These are phyloP conservation scores for Schizonepeta tenuifolia DNA, from an alignment of 257 asterid species.

Conservation along the genomic window DNA sequence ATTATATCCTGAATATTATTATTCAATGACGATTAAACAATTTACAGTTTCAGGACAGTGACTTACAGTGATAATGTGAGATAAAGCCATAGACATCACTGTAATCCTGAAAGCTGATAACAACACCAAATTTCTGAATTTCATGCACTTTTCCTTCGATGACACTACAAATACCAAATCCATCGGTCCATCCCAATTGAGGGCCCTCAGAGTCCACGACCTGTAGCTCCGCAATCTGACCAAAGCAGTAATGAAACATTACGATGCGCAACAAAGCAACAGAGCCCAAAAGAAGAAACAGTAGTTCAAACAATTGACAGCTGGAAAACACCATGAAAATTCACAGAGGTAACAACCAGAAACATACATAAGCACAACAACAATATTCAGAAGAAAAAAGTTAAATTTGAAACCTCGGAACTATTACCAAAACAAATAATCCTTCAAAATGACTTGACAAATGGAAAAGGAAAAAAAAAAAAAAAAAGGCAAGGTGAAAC, in stretches of 20 bases:
- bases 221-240: slow-evolving; percentile 82
- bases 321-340: background rate
- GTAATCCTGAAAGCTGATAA: slow-evolving; percentile 68
- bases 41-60: slow-evolving; percentile 15
- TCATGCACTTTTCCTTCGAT: slow-evolving; percentile 81
- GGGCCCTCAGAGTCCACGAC: slow-evolving; percentile 50
- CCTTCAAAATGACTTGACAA: background rate
- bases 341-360: background rate
- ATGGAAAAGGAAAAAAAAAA: background rate
- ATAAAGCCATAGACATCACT: slow-evolving; percentile 79
- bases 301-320: slow-evolving; percentile 3
- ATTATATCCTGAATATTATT: slow-evolving; percentile 18
- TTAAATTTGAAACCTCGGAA: background rate
- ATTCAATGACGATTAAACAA: slow-evolving; percentile 14
- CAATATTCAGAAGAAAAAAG: background rate
- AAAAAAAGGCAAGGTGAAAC: background rate
- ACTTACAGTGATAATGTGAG: slow-evolving; percentile 85
- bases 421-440: background rate
- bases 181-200: slow-evolving; percentile 61
- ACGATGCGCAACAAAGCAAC: slow-evolving; percentile 1
- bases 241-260: slow-evolving; percentile 26
- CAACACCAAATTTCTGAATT: slow-evolving; percentile 82
- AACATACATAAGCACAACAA: background rate
- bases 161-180: slow-evolving; percentile 59
- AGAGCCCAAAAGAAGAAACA: background rate